phyloP scores from a whole-genome alignment of 106 monocot species.

The Dendrobium nobile region DNA sequence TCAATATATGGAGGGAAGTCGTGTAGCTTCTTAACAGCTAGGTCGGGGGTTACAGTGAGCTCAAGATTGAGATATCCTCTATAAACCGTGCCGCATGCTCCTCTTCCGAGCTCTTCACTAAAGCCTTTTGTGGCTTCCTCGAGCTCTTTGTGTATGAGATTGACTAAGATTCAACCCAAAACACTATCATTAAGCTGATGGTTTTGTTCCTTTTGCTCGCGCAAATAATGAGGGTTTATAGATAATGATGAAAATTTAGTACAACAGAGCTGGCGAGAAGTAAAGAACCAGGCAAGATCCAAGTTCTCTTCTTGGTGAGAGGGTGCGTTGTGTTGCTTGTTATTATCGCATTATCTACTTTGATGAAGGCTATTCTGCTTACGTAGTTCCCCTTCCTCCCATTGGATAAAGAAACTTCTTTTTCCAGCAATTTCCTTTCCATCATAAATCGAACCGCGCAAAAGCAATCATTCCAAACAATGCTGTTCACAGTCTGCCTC shows the following conservation, averaged over 20 bases:
- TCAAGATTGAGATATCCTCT: slow-evolving; percentile 20
- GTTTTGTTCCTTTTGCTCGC: not conserved
- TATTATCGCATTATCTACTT: not conserved
- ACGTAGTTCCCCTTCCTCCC: not conserved
- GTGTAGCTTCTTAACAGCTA: slow-evolving; percentile 55
- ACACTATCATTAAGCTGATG: not conserved
- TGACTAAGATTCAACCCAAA: no score
- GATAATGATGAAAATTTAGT: not conserved
- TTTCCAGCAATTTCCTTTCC: not conserved
- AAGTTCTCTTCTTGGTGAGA: not conserved
- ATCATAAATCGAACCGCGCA: not conserved
- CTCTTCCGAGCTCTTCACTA: no score
- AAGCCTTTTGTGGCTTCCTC: no score
- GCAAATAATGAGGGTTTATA: not conserved
- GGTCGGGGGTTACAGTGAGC: slow-evolving; percentile 38
- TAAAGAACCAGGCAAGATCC: not conserved
- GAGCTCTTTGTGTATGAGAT: no score
- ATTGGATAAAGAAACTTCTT: no score
- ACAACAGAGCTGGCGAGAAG: not conserved
- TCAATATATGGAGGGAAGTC: slow-evolving; percentile 18
- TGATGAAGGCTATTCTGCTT: not conserved
- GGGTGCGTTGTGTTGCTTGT: no score
- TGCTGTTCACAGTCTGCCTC: not conserved
- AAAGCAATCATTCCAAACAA: not conserved
- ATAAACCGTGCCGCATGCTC: slow-evolving; percentile 57